phyloP scores from a whole-genome alignment of 306 rosid species.

The Begonia masoniana region DNA sequence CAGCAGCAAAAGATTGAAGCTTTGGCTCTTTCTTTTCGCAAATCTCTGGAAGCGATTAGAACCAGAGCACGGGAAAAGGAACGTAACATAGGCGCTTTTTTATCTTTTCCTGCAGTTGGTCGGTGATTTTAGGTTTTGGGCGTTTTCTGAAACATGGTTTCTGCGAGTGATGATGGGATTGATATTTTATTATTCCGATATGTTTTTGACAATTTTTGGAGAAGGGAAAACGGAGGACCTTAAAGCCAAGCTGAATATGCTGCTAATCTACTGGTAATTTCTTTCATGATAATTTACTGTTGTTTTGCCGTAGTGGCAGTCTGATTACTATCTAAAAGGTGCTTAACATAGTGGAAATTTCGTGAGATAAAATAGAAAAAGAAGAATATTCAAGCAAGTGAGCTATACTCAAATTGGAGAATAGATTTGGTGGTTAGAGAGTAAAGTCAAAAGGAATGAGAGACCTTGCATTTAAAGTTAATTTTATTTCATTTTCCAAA shows the following conservation, averaged over 20 bases:
- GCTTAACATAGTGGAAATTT: too few species aligned
- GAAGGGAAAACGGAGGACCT: slow-evolving; percentile 36
- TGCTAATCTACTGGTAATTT: slow-evolving; percentile 33
- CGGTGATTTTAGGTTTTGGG: neutral
- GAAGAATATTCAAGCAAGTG: too few species aligned
- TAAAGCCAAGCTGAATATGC: slow-evolving; percentile 40
- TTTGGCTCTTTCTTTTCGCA: slow-evolving; percentile 15
- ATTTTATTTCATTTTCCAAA: neutral
- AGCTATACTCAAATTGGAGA: too few species aligned
- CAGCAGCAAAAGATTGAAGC: slow-evolving; percentile 28
- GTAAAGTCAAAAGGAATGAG: neutral
- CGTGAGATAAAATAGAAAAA: too few species aligned
- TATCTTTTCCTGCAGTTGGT: too few species aligned
- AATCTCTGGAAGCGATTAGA: slow-evolving; percentile 29
- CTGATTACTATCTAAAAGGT: too few species aligned
- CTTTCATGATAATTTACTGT: neutral
- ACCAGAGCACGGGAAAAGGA: slow-evolving; percentile 25
- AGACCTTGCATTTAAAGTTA: neutral
- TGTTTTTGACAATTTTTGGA: slow-evolving; percentile 3
- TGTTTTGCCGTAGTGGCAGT: neutral
- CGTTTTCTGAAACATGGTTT: neutral
- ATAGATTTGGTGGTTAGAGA: too few species aligned
- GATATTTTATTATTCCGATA: neutral
- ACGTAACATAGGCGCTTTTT: too few species aligned
- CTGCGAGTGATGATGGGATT: neutral